Conservation (phyloP, 805 yeast genomes). For the Diddensiella caesifluorescens region DNA sequence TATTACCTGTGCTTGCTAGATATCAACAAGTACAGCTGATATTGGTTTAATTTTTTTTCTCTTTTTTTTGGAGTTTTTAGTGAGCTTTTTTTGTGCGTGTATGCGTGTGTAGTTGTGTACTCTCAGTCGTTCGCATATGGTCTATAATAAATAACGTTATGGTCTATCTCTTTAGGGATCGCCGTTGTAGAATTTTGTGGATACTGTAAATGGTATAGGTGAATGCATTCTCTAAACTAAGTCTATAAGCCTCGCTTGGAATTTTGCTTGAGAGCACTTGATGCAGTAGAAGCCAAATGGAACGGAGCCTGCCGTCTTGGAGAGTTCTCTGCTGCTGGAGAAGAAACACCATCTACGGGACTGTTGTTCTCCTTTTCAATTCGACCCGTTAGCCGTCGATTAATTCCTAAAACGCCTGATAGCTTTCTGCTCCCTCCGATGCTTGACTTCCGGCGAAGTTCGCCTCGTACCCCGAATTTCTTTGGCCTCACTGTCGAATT, state of each 20-base stretch:
- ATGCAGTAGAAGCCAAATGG: conserved; percentile 13
- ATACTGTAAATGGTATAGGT: too few relatives aligned
- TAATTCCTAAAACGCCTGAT: conserved; percentile 16
- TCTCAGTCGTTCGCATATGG: too few relatives aligned
- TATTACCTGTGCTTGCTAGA: too few relatives aligned
- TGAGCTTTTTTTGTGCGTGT: too few relatives aligned
- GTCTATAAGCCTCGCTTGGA: neutral
- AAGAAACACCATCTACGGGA: neutral
- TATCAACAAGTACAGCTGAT: too few relatives aligned
- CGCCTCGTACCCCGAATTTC: conserved; percentile 16
- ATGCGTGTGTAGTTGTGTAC: too few relatives aligned
- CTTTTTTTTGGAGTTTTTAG: too few relatives aligned
- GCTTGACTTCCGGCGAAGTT: conserved; percentile 11
- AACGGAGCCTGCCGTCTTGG: conserved; percentile 8
- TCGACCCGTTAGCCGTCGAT: conserved; percentile 7
- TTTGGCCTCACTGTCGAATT: conserved; percentile 1
- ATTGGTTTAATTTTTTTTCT: too few relatives aligned
- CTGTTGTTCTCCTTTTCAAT: conserved; percentile 18
- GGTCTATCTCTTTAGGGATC: too few relatives aligned
- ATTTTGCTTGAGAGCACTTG: conserved; percentile 11
- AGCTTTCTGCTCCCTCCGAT: neutral
- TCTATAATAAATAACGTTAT: too few relatives aligned
- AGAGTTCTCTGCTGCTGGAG: neutral
- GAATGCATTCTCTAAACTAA: too few relatives aligned
- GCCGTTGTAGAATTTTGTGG: too few relatives aligned